phyloP scores from a whole-genome alignment of 257 asterid genomes.

The Euphrasia confusa region DNA sequence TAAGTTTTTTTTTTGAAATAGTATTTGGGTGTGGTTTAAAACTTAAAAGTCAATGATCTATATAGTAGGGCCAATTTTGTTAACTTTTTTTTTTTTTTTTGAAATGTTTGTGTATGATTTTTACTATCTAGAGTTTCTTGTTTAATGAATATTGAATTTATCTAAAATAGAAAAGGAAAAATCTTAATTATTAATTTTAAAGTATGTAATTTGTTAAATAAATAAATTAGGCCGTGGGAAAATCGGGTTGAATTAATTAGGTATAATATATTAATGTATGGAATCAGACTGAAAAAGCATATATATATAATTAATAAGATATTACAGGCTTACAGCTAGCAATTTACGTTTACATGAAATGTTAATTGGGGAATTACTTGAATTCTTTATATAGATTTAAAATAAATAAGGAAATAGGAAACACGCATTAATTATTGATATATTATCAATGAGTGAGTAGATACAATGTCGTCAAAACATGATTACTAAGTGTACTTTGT shows the following conservation, averaged over 20 bases:
- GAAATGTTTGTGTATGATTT: no score
- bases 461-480: no score
- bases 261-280: not conserved
- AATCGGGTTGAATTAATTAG: constrained; percentile 19
- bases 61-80: not conserved
- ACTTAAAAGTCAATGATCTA: not conserved
- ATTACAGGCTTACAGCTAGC: not conserved
- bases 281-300: constrained; percentile 12
- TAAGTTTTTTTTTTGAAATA: no score
- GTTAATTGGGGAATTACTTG: not conserved
- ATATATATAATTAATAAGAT: not conserved
- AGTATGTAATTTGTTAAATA: not conserved
- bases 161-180: no score
- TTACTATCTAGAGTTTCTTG: no score
- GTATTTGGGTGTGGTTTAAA: no score
- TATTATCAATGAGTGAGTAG: no score
- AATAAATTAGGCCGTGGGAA: constrained; percentile 14
- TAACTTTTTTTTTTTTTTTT: not conserved
- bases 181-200: not conserved
- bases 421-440: not conserved
- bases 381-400: not conserved
- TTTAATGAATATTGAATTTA: no score
- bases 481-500: not conserved
- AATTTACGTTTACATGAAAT: not conserved
- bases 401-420: not conserved